Evolutionary conservation across 352 stramenopile genomes (phyloP).

Genomic region (Globisporangium middletonii): DNA sequence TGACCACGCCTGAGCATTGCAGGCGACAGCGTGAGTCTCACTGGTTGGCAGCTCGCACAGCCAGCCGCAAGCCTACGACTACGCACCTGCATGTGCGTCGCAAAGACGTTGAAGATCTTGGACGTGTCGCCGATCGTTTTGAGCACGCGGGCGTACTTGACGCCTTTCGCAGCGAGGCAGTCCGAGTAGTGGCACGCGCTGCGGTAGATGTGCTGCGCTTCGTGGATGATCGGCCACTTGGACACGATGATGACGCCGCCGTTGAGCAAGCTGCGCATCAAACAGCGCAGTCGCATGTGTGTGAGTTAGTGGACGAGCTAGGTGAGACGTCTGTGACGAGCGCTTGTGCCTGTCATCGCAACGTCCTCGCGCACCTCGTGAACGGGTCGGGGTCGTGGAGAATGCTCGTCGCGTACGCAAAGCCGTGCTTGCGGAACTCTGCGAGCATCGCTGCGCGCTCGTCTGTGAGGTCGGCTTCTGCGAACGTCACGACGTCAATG

Average conservation of each 20-base stretch:
- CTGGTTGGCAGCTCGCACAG: background rate
- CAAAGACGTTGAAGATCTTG: slow-evolving; percentile 85
- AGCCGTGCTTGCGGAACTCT: slow-evolving; percentile 48
- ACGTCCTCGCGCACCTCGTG: slow-evolving; percentile 30
- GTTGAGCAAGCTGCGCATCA: slow-evolving; percentile 47
- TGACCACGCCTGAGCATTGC: slow-evolving; percentile 53
- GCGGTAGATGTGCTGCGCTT: slow-evolving; percentile 77
- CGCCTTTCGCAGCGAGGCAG: slow-evolving; percentile 75
- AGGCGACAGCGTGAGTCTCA: background rate
- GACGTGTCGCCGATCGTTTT: slow-evolving; percentile 41
- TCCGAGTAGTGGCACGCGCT: slow-evolving; percentile 77
- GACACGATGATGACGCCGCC: slow-evolving; percentile 78
- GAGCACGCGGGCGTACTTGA: slow-evolving; percentile 74
- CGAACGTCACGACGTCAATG: slow-evolving; percentile 78
- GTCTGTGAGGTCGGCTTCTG: slow-evolving; percentile 46
- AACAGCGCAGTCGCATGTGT: background rate
- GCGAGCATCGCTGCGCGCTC: slow-evolving; percentile 57
- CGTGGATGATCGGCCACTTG: slow-evolving; percentile 71
- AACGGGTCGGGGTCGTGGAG: slow-evolving; percentile 77
- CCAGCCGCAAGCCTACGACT: too few relatives aligned
- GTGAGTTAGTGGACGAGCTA: background rate
- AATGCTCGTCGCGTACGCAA: slow-evolving; percentile 58
- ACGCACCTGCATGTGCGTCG: slow-evolving; percentile 75
- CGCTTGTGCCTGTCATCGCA: too few relatives aligned
- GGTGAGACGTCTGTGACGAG: too few relatives aligned